Evolutionary conservation across 768 basidiomycete species (phyloP).

Genomic region (Dictyophora rubrovolvata): DNA sequence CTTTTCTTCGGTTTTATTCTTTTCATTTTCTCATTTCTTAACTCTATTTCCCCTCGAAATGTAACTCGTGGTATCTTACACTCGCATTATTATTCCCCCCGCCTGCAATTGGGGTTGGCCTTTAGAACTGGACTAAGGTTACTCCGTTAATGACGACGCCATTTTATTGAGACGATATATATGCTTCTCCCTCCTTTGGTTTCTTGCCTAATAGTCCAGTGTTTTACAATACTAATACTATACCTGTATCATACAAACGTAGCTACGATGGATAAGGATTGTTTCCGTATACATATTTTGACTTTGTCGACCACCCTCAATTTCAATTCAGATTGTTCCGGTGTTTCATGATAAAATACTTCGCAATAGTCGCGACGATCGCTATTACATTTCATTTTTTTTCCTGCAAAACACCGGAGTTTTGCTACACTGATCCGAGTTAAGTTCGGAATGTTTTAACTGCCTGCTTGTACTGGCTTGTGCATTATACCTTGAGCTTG

Average conservation of each 20-base stretch:
- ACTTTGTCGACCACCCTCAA: too few species aligned
- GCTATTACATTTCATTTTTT: too few species aligned
- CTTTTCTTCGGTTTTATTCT: background rate
- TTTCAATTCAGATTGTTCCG: too few species aligned
- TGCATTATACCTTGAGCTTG: too few species aligned
- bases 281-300: too few species aligned
- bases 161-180: background rate
- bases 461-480: too few species aligned
- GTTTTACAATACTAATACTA: slow-evolving; percentile 8
- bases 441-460: too few species aligned
- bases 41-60: background rate
- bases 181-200: background rate
- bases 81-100: background rate
- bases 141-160: background rate
- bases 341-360: too few species aligned
- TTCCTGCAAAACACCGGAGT: too few species aligned
- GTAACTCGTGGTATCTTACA: background rate
- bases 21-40: background rate
- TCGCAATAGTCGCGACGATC: too few species aligned
- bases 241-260: slow-evolving; percentile 9
- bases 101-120: background rate
- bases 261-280: too few species aligned
- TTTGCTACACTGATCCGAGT: too few species aligned
- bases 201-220: slow-evolving; percentile 4
- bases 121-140: background rate